Evolutionary conservation across 1,284 basidiomycete genomes (phyloP).

Genomic region (Coriolopsis trogii): DNA sequence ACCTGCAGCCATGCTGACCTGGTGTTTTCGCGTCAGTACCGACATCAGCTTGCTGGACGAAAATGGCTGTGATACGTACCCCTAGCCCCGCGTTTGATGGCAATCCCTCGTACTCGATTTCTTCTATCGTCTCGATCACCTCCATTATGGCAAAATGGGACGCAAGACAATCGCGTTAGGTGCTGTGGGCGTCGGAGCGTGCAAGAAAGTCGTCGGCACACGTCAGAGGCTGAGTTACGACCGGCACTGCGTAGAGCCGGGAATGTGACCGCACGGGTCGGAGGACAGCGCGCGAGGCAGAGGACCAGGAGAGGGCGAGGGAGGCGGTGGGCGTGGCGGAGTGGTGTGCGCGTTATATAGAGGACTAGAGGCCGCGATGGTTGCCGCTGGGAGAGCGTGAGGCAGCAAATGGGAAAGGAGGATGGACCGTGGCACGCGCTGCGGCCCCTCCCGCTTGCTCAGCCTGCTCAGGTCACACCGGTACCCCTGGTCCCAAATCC

Average conservation of each 20-base stretch:
- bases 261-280: neutral
- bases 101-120: slow-evolving; percentile 78
- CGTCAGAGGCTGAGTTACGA: no score
- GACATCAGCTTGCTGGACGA: neutral
- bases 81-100: slow-evolving; percentile 76
- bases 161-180: neutral
- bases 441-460: slow-evolving; percentile 3
- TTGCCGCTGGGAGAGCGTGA: slow-evolving; percentile 4
- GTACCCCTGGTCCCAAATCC: slow-evolving; percentile 2
- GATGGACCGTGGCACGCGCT: slow-evolving; percentile 3
- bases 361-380: neutral
- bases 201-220: neutral
- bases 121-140: slow-evolving; percentile 44
- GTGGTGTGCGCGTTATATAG: neutral
- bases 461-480: neutral
- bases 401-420: slow-evolving; percentile 7
- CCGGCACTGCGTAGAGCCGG: neutral
- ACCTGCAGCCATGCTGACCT: slow-evolving; percentile 98
- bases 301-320: neutral
- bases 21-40: slow-evolving; percentile 1
- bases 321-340: neutral
- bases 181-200: neutral
- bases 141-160: slow-evolving; percentile 19
- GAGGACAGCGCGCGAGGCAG: neutral
- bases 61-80: slow-evolving; percentile 43